A percentile compares a stretch with the other conserved stretches of the same genome.
Evolutionary conservation across 805 yeast species (phyloP).

Genomic region (Pichia manshurica): DNA sequence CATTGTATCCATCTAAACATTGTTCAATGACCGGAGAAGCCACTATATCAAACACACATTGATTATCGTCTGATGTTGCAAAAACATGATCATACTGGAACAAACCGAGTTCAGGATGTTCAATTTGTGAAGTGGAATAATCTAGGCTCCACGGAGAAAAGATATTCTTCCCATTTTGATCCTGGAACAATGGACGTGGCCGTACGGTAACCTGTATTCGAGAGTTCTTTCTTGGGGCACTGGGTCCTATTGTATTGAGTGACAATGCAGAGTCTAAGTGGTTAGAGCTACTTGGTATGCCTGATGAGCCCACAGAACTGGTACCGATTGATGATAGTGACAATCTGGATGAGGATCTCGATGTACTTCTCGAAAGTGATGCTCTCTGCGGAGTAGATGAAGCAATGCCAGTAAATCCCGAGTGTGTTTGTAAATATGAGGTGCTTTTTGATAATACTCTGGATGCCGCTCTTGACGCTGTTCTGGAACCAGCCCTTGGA

Average conservation of each 20-base stretch:
- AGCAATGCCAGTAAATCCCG: background rate
- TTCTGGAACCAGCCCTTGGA: conserved; percentile 1
- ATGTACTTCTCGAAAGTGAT: conserved; percentile 8
- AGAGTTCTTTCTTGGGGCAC: background rate
- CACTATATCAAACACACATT: conserved; percentile 51
- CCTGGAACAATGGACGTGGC: conserved; percentile 53
- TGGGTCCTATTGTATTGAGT: conserved; percentile 31
- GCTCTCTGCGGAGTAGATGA: conserved; percentile 4
- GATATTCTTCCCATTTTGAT: conserved; percentile 7
- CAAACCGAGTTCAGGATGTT: conserved; percentile 52
- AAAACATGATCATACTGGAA: conserved; percentile 79
- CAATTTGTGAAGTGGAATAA: conserved; percentile 39
- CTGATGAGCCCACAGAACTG: conserved; percentile 6
- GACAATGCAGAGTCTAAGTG: conserved; percentile 6
- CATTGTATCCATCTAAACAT: conserved; percentile 71
- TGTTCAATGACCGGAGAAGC: conserved; percentile 50
- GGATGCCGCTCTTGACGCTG: conserved; percentile 2
- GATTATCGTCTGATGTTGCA: conserved; percentile 47
- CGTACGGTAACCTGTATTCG: conserved; percentile 67
- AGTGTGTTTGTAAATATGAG: conserved; percentile 2
- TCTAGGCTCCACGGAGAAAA: conserved; percentile 37
- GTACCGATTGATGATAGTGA: conserved; percentile 9
- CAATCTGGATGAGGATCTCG: conserved; percentile 13
- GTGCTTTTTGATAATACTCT: background rate
- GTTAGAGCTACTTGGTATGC: conserved; percentile 1